These are phyloP conservation scores for Cercospora sesami DNA, from an alignment of 2,329 filamentous ascomycete species.

Conservation along the genomic window DNA sequence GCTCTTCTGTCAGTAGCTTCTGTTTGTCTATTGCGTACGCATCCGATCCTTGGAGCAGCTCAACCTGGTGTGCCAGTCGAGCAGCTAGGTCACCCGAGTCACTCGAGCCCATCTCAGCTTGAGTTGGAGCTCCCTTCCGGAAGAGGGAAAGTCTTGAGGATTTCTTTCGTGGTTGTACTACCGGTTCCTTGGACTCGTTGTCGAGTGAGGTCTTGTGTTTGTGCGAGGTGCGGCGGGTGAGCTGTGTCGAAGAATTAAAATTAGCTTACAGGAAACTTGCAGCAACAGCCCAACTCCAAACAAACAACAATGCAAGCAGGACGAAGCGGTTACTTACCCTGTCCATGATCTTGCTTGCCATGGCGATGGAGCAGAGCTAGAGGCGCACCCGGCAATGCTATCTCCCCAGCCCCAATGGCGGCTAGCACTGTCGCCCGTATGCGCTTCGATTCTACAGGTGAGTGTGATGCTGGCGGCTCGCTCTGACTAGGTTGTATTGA, in stretches of 20 bases:
- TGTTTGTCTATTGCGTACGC: slow-evolving; percentile 32
- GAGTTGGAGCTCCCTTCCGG: not conserved
- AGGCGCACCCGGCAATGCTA: not conserved
- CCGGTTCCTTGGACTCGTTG: not conserved
- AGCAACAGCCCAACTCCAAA: not conserved
- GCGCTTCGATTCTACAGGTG: not conserved
- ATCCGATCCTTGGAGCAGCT: slow-evolving; percentile 4
- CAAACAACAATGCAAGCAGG: not conserved
- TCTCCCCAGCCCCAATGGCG: not conserved
- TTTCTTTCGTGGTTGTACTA: slow-evolving; percentile 8
- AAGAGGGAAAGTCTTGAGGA: slow-evolving; percentile 15
- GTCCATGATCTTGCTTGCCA: not conserved
- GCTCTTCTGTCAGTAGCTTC: slow-evolving; percentile 38
- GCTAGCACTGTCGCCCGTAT: not conserved
- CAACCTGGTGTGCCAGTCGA: slow-evolving; percentile 3
- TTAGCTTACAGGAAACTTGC: not conserved
- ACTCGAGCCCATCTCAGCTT: slow-evolving; percentile 2
- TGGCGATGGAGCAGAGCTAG: not conserved
- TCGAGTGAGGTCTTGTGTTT: not conserved
- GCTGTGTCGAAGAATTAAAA: not conserved
- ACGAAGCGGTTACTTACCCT: not conserved
- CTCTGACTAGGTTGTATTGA: not conserved
- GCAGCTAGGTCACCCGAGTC: not conserved
- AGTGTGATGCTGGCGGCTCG: not conserved
- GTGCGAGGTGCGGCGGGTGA: not conserved